Percentiles rank a stretch among this genome's conserved stretches.
phyloP scores from a whole-genome alignment of 495 filamentous ascomycete genomes.

The Penicillium arizonense region DNA sequence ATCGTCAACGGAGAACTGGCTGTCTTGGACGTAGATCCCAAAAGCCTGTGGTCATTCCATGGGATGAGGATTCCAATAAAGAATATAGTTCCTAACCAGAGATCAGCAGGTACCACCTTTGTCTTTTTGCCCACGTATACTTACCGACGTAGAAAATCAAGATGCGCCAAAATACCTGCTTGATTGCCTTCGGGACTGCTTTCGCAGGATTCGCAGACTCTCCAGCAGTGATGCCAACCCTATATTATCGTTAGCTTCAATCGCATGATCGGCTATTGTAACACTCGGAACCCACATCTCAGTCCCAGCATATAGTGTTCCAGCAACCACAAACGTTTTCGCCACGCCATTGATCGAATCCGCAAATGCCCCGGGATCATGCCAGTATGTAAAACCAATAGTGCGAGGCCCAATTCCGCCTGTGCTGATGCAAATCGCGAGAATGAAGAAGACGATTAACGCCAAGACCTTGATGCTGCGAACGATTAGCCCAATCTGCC shows the following conservation, averaged over 20 bases:
- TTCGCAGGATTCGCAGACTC: constrained; percentile 62
- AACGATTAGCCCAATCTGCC: background rate
- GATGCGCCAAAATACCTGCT: constrained; percentile 73
- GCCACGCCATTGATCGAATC: constrained; percentile 58
- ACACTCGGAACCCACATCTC: constrained; percentile 47
- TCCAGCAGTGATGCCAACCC: constrained; percentile 67
- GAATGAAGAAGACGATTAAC: constrained; percentile 66
- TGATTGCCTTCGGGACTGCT: constrained; percentile 61
- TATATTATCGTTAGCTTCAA: constrained; percentile 4
- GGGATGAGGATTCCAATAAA: constrained; percentile 72
- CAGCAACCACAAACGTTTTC: constrained; percentile 63
- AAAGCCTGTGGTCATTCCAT: constrained; percentile 41
- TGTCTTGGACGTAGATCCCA: constrained; percentile 47
- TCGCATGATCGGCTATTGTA: too few relatives aligned
- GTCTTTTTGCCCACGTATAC: background rate
- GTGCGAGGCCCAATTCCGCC: constrained; percentile 58
- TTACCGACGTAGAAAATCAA: constrained; percentile 68
- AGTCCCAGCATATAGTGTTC: constrained; percentile 69
- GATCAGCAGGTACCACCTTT: background rate
- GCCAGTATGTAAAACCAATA: constrained; percentile 63
- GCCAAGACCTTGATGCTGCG: constrained; percentile 50
- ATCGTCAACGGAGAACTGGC: constrained; percentile 75
- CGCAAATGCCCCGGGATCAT: constrained; percentile 66
- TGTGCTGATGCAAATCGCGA: constrained; percentile 61
- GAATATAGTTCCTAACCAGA: constrained; percentile 46